These are phyloP conservation scores for Aspergillus viridinutans DNA, from an alignment of 2,329 filamentous ascomycete genomes.

Conservation along the genomic window DNA sequence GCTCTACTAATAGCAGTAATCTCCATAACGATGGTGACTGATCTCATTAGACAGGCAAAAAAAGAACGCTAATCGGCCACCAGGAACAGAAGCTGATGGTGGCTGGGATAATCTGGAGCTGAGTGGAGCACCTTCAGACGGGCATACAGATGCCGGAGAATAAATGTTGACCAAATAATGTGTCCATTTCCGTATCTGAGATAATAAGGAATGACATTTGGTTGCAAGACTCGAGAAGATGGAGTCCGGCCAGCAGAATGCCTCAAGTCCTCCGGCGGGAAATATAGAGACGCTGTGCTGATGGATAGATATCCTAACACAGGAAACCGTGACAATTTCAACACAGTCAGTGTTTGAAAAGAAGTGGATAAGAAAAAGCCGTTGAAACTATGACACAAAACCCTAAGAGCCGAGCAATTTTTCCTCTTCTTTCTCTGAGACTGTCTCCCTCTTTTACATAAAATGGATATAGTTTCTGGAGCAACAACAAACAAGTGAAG, in stretches of 20 bases:
- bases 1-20: neutral
- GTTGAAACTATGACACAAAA: neutral
- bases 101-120: neutral
- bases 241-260: neutral
- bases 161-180: neutral
- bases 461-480: neutral
- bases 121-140: neutral
- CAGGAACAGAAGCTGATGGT: neutral
- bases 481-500: conserved; percentile 1
- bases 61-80: neutral
- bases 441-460: neutral
- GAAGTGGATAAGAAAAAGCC: neutral
- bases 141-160: neutral
- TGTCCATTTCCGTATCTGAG: neutral
- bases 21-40: neutral
- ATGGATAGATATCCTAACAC: neutral
- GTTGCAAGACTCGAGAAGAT: too few species aligned
- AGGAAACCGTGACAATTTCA: neutral
- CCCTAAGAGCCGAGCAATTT: neutral
- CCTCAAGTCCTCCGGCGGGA: too few species aligned
- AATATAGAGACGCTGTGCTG: neutral
- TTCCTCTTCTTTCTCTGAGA: neutral
- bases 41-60: neutral
- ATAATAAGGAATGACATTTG: neutral
- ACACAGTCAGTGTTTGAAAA: neutral